Base-by-base conservation (phyloP, 345 rosid species). In the Barbarea vulgaris region DNA sequence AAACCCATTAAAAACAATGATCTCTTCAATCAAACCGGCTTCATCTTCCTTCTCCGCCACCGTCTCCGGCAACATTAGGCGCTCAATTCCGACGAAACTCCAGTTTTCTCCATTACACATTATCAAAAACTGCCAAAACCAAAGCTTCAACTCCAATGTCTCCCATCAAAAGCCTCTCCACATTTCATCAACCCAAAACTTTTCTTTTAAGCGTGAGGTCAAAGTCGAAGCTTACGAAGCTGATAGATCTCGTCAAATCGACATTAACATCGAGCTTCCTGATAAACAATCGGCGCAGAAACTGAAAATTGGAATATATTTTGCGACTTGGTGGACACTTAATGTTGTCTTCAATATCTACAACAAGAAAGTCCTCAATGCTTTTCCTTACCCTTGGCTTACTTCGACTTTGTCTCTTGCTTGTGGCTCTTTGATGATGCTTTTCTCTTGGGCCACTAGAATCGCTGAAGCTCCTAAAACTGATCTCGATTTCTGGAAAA, bases 271-370 rank as follows among this genome's bases (percentile, higher is more conserved):
- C 52, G 87, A 85, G 17, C 70, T 84, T 3, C 85, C 83, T 0
- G 78, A 77, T 9, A 76, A 82, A 55, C 47, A 82, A 44, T 81
- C 85, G 1, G 66, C 88, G 0, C 84, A 72, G 69, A 89, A 60
- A 61, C 18, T 90, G 17, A 94, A 84, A 54, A 94, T 92, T 9
- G 96, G 98, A 61, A 30, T 92, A 2, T 92, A 90, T 56, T 94
- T 94, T 51, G 97, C 97, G 9, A 84, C 97, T 7, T 94, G 98
- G 98, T 94, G 98, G 98, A 91, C 92, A 21, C 84, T 94, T 74
- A 94, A 94, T 72, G 98, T 94, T 42, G 92, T 94, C 60, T 94
- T 91, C 77, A 94, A 94, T 69, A 91, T 94, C n/a, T 94, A 94
- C 72, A 91, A 94, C 83, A 94, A 94, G 88, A 94, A 94, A 86